phyloP scores from a whole-genome alignment of 495 filamentous ascomycete species.

The Letharia columbiana region DNA sequence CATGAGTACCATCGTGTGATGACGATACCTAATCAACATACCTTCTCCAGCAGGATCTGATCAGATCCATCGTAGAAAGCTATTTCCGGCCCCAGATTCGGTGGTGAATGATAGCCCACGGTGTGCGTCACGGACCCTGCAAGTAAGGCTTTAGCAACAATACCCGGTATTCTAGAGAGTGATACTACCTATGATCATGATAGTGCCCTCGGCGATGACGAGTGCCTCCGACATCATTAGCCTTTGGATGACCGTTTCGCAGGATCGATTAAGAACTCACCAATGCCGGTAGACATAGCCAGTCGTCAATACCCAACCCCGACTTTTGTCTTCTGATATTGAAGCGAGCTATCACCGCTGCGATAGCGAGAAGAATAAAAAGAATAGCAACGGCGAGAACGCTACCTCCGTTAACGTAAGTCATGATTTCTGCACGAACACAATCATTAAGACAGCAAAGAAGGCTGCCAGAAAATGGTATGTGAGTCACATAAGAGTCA shows the following conservation, averaged over 20 bases:
- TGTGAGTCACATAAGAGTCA: neutral
- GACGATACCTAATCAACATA: neutral
- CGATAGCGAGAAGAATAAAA: neutral
- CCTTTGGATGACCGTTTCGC: neutral
- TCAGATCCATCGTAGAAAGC: neutral
- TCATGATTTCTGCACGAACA: neutral
- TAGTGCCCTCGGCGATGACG: neutral
- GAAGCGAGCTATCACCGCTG: neutral
- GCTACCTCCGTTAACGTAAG: neutral
- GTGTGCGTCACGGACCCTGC: neutral
- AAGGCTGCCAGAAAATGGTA: neutral
- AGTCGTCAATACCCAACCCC: neutral
- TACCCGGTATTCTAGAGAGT: neutral
- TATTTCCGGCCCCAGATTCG: neutral
- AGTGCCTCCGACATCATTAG: neutral
- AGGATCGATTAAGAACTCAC: neutral
- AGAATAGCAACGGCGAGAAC: neutral
- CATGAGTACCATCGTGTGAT: neutral
- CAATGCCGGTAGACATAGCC: conserved; percentile 4
- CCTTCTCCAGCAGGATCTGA: neutral
- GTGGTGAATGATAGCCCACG: neutral
- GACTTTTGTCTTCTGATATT: neutral
- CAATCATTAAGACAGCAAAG: neutral
- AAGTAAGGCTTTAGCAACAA: neutral
- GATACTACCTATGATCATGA: neutral